These are phyloP conservation scores for Ceratobasidium sp. DNA, from an alignment of 1,284 basidiomycete species.

Conservation along the genomic window DNA sequence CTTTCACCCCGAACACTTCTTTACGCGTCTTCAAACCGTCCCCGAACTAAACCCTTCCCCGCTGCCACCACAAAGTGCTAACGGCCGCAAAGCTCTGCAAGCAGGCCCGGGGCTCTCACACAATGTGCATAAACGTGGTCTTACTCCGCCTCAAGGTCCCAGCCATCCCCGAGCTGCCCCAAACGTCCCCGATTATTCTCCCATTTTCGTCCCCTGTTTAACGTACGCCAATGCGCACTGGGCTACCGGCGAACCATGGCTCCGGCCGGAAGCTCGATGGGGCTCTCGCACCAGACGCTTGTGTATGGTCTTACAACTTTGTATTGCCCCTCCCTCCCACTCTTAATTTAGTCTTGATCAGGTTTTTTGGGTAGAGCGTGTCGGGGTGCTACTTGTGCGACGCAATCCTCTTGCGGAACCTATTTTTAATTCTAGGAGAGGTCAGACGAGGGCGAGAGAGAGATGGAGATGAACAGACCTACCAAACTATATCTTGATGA, in stretches of 20 bases:
- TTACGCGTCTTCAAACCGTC: neutral
- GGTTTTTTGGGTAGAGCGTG: slow-evolving; percentile 2
- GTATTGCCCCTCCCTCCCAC: slow-evolving; percentile 15
- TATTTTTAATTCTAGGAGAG: neutral
- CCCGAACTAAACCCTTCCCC: slow-evolving; percentile 11
- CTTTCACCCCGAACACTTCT: neutral
- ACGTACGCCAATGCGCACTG: slow-evolving; percentile 38
- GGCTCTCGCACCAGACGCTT: slow-evolving; percentile 38
- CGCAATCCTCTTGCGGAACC: neutral
- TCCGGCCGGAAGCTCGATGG: neutral
- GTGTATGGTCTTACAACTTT: slow-evolving; percentile 42
- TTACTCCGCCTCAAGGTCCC: slow-evolving; percentile 30
- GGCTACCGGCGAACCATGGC: slow-evolving; percentile 25
- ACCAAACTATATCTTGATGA: neutral
- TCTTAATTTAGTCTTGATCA: neutral
- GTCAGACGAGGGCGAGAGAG: neutral
- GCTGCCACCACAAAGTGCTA: slow-evolving; percentile 34
- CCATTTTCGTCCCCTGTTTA: slow-evolving; percentile 5
- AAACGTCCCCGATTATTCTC: slow-evolving; percentile 7
- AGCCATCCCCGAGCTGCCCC: slow-evolving; percentile 32
- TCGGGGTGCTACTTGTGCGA: neutral
- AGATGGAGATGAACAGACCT: slow-evolving; percentile 2
- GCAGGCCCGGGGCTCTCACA: slow-evolving; percentile 21
- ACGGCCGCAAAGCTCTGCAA: slow-evolving; percentile 11
- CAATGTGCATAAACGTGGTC: slow-evolving; percentile 30